Evolutionary conservation across 441 rosid genomes (phyloP).

Genomic region (Melastoma candidum): DNA sequence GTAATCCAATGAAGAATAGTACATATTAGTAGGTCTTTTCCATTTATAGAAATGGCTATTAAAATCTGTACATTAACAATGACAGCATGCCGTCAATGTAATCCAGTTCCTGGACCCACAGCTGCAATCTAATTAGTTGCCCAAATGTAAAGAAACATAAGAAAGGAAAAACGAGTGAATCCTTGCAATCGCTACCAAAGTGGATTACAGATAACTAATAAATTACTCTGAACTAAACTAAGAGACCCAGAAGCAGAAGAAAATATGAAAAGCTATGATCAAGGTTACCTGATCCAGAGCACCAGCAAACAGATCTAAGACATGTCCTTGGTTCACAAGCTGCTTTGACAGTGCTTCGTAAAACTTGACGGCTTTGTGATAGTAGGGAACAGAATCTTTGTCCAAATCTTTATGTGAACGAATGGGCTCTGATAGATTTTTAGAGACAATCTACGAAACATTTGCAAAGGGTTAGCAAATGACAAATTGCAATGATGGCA

Average conservation of each 20-base stretch:
- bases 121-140: no score
- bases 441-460: conserved; percentile 56
- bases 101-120: no score
- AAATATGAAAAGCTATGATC: background rate
- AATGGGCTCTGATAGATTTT: conserved; percentile 77
- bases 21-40: no score
- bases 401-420: conserved; percentile 91
- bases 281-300: conserved; percentile 81
- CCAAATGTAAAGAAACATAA: no score
- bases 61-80: no score
- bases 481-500: background rate
- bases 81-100: no score
- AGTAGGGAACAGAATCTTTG: conserved; percentile 70
- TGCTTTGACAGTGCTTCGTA: conserved; percentile 73
- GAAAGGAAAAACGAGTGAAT: no score
- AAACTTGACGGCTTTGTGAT: conserved; percentile 70
- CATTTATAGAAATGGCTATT: no score
- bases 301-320: conserved; percentile 88
- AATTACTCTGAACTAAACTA: background rate
- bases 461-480: background rate
- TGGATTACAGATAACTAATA: background rate
- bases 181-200: background rate
- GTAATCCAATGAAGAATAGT: no score
- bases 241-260: background rate
- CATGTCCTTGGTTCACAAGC: conserved; percentile 96